Base-by-base conservation (phyloP, 2,329 filamentous ascomycete genomes). In the Aspergillus phoenicis region DNA sequence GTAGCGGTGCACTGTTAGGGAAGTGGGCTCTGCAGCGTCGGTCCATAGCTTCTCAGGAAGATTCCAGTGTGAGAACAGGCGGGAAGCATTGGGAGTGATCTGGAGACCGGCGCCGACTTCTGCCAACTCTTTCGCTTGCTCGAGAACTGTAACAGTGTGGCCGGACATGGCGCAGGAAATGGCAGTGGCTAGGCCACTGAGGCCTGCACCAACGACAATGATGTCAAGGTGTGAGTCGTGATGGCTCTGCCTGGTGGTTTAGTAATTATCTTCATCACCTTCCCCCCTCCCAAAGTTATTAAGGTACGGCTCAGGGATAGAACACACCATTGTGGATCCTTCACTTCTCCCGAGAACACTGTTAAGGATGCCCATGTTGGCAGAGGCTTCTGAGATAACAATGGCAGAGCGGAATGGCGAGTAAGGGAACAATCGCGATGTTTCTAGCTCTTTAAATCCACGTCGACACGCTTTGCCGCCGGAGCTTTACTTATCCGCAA, bases 101-200 rank as follows among this genome's bases (percentile, higher is more conserved):
- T 89, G 87, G 6, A 91, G 81, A 4, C 89, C 89, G 68, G 91
- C 90, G 13, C 90, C 87, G 62, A 85, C 79, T 52, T 75, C 73
- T 11, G 68, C 71, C 0, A 75, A 65, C 30, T 72, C 69, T 26
- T 66, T 65, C 10, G 72, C 72, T 60, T 71, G 70, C 58, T 75
- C 73, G 45, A 75, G 61, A 1, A 75, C 68, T 20, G 64, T 24
- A 5, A 75, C 71, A 1, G 56, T 60, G 59, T 75, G 72, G 4
- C 72, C 72, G 0, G 64, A 58, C 2, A 65, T 60, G 1, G 69
- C 67, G 43, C 68, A 62, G 15, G 69, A 71, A 43, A 74, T 71
- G 7, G 73, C 73, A 1, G 71, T 66, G 11, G 68, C 71, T 20
- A 75, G 68, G 22, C 73, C 73, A 49, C 68, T 68, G 11, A 75